Evolutionary conservation across 768 basidiomycete genomes (phyloP).

Genomic region (Termitomyces bulborhizus): DNA sequence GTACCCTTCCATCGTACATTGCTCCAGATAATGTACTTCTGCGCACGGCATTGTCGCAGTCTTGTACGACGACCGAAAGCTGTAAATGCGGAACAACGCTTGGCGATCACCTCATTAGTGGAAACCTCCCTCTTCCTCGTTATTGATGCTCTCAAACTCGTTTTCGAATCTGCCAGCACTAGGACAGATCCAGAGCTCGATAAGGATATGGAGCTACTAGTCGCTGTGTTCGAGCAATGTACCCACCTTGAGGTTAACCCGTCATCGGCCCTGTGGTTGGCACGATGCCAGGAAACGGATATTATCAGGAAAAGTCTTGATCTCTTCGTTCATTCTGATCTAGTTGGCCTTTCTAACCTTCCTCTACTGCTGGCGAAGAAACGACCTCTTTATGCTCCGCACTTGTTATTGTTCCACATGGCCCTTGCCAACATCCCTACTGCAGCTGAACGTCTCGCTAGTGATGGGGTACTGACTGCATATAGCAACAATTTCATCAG

Average conservation of each 20-base stretch:
- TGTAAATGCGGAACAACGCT: slow-evolving; percentile 54
- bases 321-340: slow-evolving; percentile 60
- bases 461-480: slow-evolving; percentile 73
- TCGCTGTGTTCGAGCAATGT: slow-evolving; percentile 80
- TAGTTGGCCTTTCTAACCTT: slow-evolving; percentile 65
- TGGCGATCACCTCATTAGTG: slow-evolving; percentile 52
- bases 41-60: slow-evolving; percentile 54
- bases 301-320: slow-evolving; percentile 73
- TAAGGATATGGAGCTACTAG: slow-evolving; percentile 73
- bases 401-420: slow-evolving; percentile 83
- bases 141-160: slow-evolving; percentile 58
- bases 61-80: slow-evolving; percentile 42
- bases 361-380: slow-evolving; percentile 55
- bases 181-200: slow-evolving; percentile 61
- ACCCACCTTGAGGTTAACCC: slow-evolving; percentile 61
- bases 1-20: slow-evolving; percentile 75
- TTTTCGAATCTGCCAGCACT: slow-evolving; percentile 58
- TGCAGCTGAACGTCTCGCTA: slow-evolving; percentile 81
- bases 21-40: slow-evolving; percentile 78
- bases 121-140: slow-evolving; percentile 60
- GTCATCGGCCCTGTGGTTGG: slow-evolving; percentile 73
- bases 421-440: slow-evolving; percentile 69
- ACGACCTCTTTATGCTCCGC: slow-evolving; percentile 66
- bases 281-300: slow-evolving; percentile 74
- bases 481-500: slow-evolving; percentile 83